Percentiles rank a stretch among this genome's conserved stretches.
Conservation (phyloP, 2,329 filamentous ascomycete genomes). For the Talaromyces albobiverticillius region DNA sequence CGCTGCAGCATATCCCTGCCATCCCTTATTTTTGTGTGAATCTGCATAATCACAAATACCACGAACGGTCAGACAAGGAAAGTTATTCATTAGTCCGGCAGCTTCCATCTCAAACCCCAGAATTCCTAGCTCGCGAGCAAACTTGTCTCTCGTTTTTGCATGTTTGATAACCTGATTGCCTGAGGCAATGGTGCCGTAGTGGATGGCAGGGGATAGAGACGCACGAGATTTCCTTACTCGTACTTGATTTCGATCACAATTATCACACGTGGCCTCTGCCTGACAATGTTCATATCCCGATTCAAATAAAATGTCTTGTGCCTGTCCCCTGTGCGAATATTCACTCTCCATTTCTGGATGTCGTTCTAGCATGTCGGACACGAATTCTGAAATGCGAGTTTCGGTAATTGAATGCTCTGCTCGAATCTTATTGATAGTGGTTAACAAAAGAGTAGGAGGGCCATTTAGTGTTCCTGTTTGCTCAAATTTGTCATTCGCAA, state of each 20-base stretch:
- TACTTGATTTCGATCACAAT: neutral
- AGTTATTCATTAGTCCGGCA: constrained; percentile 18
- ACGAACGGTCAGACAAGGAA: constrained; percentile 22
- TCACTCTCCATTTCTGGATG: neutral
- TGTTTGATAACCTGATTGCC: constrained; percentile 17
- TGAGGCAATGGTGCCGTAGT: constrained; percentile 23
- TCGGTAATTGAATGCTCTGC: neutral
- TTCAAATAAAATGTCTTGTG: neutral
- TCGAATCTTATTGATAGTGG: constrained; percentile 4
- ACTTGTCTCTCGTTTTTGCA: constrained; percentile 19
- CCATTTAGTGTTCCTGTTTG: constrained; percentile 20
- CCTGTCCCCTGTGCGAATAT: neutral
- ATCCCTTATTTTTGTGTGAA: constrained; percentile 22
- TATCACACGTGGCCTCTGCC: neutral
- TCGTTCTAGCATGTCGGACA: neutral
- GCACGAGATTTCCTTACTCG: neutral
- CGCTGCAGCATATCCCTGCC: constrained; percentile 16
- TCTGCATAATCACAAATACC: constrained; percentile 24
- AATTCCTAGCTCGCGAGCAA: neutral
- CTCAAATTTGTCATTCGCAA: constrained; percentile 19
- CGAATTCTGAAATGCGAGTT: neutral
- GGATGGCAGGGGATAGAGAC: constrained; percentile 6
- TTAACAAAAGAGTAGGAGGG: constrained; percentile 13
- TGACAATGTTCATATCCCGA: neutral
- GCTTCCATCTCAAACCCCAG: too few species aligned